These are phyloP conservation scores for Magnolia sinica DNA, from an alignment of 164 flowering plant species.

Conservation along the genomic window DNA sequence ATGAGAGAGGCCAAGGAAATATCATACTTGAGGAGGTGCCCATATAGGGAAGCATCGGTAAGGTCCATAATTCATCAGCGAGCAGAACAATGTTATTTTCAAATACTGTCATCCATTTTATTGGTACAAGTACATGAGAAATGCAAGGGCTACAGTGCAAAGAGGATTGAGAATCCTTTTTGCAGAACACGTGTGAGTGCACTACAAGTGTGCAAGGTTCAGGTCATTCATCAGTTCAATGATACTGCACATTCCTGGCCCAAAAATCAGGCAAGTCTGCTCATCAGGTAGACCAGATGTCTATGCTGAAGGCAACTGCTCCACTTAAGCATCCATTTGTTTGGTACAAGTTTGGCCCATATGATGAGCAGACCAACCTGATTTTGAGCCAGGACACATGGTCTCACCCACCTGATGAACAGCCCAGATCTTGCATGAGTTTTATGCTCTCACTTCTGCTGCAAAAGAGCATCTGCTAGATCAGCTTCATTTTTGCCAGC, in stretches of 20 bases:
- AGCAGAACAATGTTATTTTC: not conserved
- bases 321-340: not conserved
- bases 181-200: not conserved
- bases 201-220: not conserved
- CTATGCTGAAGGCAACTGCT: not conserved
- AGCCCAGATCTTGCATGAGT: not conserved
- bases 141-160: not conserved
- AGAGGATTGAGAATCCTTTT: not conserved
- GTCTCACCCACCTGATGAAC: not conserved
- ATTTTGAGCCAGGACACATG: not conserved
- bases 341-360: not conserved
- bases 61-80: not conserved
- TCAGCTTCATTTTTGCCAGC: too few species aligned
- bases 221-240: not conserved
- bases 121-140: not conserved
- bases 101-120: not conserved
- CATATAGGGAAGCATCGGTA: not conserved
- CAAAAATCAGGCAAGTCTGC: not conserved
- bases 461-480: not conserved
- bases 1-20: not conserved
- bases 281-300: not conserved
- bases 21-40: not conserved
- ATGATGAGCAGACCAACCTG: not conserved
- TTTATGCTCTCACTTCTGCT: not conserved
- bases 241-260: not conserved